A percentile compares a stretch with the other conserved stretches of the same genome.
These are phyloP conservation scores for Talaromyces sp. DNA, from an alignment of 2,329 filamentous ascomycete genomes.

Conservation along the genomic window DNA sequence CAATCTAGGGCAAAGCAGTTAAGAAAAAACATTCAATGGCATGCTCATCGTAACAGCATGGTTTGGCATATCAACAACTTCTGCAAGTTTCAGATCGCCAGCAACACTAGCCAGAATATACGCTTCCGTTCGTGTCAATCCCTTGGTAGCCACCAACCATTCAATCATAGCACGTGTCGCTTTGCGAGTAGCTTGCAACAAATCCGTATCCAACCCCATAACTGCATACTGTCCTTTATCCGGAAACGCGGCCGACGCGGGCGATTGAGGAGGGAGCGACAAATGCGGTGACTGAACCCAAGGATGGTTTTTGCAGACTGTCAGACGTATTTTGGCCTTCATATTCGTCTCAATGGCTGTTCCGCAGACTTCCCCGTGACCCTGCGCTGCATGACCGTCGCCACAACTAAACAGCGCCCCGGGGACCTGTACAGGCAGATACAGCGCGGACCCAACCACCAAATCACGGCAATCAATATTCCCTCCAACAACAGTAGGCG, in stretches of 20 bases:
- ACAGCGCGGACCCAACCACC: conserved; percentile 48
- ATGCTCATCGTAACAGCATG: conserved; percentile 53
- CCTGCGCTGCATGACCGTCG: conserved; percentile 56
- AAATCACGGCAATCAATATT: conserved; percentile 57
- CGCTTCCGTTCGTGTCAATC: conserved; percentile 47
- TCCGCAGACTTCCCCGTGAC: conserved; percentile 56
- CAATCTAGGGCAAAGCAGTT: not conserved
- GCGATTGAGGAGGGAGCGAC: conserved; percentile 36
- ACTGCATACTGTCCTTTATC: conserved; percentile 48
- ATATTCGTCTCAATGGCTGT: conserved; percentile 58
- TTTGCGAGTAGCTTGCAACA: conserved; percentile 51
- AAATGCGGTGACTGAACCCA: conserved; percentile 53
- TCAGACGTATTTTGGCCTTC: conserved; percentile 51
- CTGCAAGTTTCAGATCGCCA: conserved; percentile 52
- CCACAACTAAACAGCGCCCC: conserved; percentile 56
- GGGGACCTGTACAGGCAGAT: conserved; percentile 50
- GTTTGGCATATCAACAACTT: conserved; percentile 57
- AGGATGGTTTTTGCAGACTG: conserved; percentile 47
- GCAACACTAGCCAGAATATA: conserved; percentile 56
- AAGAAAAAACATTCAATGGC: conserved; percentile 49
- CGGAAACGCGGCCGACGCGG: conserved; percentile 27
- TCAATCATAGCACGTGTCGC: conserved; percentile 51
- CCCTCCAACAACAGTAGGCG: conserved; percentile 53
- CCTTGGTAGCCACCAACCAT: conserved; percentile 51
- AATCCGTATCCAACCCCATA: conserved; percentile 50